Percentiles rank a stretch among this genome's conserved stretches.
Evolutionary conservation across 352 stramenopile species (phyloP).

Genomic region (Lagenidium sp.): DNA sequence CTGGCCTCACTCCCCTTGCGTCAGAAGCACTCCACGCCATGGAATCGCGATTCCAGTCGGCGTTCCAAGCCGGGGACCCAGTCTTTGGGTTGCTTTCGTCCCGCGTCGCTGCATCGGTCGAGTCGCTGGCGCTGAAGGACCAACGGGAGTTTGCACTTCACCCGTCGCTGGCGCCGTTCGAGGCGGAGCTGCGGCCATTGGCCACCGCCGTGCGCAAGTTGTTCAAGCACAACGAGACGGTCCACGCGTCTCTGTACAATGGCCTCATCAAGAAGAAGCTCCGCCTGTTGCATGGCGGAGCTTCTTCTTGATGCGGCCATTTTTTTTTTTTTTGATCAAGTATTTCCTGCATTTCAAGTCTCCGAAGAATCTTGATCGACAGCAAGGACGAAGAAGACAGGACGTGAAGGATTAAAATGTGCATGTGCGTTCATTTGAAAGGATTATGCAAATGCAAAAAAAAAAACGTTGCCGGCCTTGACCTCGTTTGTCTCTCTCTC

Average conservation of each 20-base stretch:
- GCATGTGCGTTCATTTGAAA: too few relatives aligned
- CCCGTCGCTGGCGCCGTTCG: slow-evolving; percentile 40
- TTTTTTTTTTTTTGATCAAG: too few relatives aligned
- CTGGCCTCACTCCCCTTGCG: slow-evolving; percentile 3
- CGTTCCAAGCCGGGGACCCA: slow-evolving; percentile 35
- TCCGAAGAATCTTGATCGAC: too few relatives aligned
- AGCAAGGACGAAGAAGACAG: too few relatives aligned
- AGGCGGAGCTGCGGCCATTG: slow-evolving; percentile 25
- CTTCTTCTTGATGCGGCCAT: too few relatives aligned
- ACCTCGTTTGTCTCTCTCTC: too few relatives aligned
- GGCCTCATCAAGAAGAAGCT: slow-evolving; percentile 9
- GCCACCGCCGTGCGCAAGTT: slow-evolving; percentile 24
- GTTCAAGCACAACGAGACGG: slow-evolving; percentile 58
- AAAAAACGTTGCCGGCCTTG: too few relatives aligned
- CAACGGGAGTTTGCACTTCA: slow-evolving; percentile 21
- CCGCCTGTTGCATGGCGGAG: too few relatives aligned
- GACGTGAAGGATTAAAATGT: too few relatives aligned
- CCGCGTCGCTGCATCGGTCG: slow-evolving; percentile 23
- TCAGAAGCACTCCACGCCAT: slow-evolving; percentile 28
- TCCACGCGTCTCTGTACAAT: slow-evolving; percentile 64
- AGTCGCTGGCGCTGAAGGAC: slow-evolving; percentile 13
- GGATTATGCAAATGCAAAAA: too few relatives aligned
- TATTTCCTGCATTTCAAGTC: too few relatives aligned
- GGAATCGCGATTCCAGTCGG: slow-evolving; percentile 27
- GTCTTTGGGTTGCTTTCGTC: slow-evolving; percentile 52